A percentile compares a stretch with the other conserved stretches of the same genome.
These are phyloP conservation scores for Oryza meridionalis DNA, from an alignment of 176 grass and related monocot species.

Conservation along the genomic window DNA sequence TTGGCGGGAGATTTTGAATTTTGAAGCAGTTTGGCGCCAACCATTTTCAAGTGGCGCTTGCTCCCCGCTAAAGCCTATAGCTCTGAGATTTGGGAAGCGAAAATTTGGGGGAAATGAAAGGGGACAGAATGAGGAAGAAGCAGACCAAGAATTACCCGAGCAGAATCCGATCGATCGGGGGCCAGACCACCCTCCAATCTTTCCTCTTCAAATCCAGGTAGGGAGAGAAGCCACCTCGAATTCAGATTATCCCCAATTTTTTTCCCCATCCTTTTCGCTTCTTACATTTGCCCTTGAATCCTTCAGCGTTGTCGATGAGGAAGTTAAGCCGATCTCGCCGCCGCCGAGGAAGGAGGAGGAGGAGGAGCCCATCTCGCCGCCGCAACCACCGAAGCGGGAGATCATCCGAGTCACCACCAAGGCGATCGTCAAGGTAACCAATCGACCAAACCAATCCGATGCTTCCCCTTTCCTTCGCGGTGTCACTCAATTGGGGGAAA, in stretches of 20 bases:
- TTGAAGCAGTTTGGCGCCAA: conserved; percentile 45
- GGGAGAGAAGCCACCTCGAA: background rate
- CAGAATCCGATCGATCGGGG: conserved; percentile 39
- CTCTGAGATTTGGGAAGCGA: background rate
- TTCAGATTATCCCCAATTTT: background rate
- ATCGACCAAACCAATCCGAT: background rate
- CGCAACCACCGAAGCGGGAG: conserved; percentile 41
- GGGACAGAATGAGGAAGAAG: conserved; percentile 37
- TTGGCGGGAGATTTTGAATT: conserved; percentile 37
- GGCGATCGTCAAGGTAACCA: conserved; percentile 34
- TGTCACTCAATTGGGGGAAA: background rate
- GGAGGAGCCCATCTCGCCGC: conserved; percentile 8
- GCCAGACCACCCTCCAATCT: conserved; percentile 67
- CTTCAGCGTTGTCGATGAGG: conserved; percentile 27
- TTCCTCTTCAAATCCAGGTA: conserved; percentile 66
- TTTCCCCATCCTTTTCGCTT: background rate
- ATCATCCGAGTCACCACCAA: conserved; percentile 49
- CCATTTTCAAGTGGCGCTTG: background rate
- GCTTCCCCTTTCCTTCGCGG: background rate
- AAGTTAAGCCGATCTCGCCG: background rate
- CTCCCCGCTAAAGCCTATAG: background rate
- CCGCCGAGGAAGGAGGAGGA: background rate
- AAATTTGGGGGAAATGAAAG: background rate
- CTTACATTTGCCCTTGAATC: background rate
- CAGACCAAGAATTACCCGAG: conserved; percentile 36